Evolutionary conservation across 495 filamentous ascomycete genomes (phyloP), one percentile per base, ranked within the genome.

Genomic region (Stereocaulon alpinum): DNA sequence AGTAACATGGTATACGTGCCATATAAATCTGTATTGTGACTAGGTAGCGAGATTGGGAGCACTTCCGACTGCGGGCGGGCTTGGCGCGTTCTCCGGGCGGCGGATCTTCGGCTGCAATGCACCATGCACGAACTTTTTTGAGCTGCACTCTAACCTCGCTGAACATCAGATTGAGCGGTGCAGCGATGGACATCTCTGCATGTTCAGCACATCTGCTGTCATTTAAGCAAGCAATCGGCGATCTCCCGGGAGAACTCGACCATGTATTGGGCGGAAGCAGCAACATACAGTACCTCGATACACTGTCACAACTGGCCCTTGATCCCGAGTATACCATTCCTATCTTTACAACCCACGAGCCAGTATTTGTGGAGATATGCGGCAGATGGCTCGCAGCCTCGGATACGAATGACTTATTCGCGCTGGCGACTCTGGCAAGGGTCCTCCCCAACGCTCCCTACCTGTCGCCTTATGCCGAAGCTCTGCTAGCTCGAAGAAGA

Each of bases 371-470:
- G 61, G 89, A 96, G 68, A 71, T 90, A 48, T 89, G 86, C 70
- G 83, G 88, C 61, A 76, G 84, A 74, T 93, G 89, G 87, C 71
- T 87, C 43, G 66, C 64, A 50, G 20, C 22, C 0, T 47, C 56
- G 37, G 18, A 40, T 2, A 70, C 72, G 15, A 71, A 76, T 40
- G 68, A 76, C 52, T 61, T 72, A 44, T 66, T 69, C 34, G 74
- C 82, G 50, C 70, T 94, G 66, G 78, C 85, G 50, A 83, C 87
- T 32, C 88, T 95, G 69, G 86, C 87, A 54, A 78, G 86, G 67
- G 82, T 94, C 37, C 67, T 95, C 63, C 89, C 90, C 17, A 84
- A 88, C 71, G 84, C 86, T 59, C 86, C 89, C 40, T 77, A 89
- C 63, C 73, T 95, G 17, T 72, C 73, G 61, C 69, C 72, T 64